phyloP scores from a whole-genome alignment of 2,329 filamentous ascomycete species.

The Escovopsis sp. region DNA sequence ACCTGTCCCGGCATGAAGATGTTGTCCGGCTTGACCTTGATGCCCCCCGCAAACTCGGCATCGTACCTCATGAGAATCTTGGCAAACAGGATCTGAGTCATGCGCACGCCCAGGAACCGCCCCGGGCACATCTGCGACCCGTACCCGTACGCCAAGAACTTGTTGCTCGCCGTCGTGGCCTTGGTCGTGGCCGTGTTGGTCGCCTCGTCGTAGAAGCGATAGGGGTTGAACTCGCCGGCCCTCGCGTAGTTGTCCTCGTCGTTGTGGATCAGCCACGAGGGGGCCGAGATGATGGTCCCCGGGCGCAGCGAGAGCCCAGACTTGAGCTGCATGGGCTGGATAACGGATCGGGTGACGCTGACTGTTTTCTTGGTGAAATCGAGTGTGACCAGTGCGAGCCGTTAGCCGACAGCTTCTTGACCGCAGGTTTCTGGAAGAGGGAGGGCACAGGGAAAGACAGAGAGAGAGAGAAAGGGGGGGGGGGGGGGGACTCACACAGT shows the following conservation, averaged over 20 bases:
- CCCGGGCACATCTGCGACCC: constrained; percentile 3
- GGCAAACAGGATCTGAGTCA: constrained; percentile 5
- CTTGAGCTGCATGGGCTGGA: constrained; percentile 2
- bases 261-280: constrained; percentile 3
- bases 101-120: constrained; percentile 4
- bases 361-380: background rate
- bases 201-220: constrained; percentile 3
- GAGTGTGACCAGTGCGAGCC: too few species aligned
- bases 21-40: constrained; percentile 1
- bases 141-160: constrained; percentile 4
- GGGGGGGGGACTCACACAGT: constrained; percentile 1
- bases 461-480: background rate
- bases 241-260: constrained; percentile 4
- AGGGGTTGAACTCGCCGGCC: constrained; percentile 3
- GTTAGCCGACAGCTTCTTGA: too few species aligned
- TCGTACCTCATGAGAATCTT: constrained; percentile 4
- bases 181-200: constrained; percentile 2
- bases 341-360: constrained; percentile 3
- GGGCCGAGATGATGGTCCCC: constrained; percentile 1
- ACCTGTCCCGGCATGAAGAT: constrained; percentile 4
- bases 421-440: too few species aligned
- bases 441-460: background rate
- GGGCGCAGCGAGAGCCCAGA: background rate
- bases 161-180: constrained; percentile 3
- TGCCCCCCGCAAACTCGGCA: background rate